Evolutionary conservation across 148 eudicot genomes (phyloP).

Genomic region (Spergularia bocconei): DNA sequence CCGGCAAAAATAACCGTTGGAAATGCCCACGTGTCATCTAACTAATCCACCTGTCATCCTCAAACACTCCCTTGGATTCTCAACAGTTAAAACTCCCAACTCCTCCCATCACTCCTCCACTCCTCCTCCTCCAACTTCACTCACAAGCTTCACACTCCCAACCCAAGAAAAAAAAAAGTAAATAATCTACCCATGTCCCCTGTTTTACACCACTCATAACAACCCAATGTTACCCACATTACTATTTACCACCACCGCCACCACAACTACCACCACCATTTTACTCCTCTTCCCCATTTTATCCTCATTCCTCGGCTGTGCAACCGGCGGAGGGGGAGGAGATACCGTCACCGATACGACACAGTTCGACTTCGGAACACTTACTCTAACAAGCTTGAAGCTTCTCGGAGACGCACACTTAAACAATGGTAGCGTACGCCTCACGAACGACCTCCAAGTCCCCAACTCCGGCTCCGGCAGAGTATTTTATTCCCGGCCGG

Average conservation of each 20-base stretch:
- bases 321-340: too few species aligned
- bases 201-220: neutral
- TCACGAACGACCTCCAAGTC: slow-evolving; percentile 67
- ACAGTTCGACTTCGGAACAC: slow-evolving; percentile 64
- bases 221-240: slow-evolving; percentile 13
- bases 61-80: slow-evolving; percentile 29
- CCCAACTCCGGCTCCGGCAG: slow-evolving; percentile 79
- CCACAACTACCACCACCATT: neutral
- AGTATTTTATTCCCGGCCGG: slow-evolving; percentile 51
- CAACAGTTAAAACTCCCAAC: slow-evolving; percentile 15
- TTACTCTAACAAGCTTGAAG: slow-evolving; percentile 56
- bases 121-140: neutral
- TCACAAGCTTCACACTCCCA: neutral
- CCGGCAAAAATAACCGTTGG: slow-evolving; percentile 41
- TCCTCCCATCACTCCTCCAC: neutral
- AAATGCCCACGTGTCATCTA: slow-evolving; percentile 36
- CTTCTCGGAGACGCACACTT: slow-evolving; percentile 84
- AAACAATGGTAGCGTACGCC: slow-evolving; percentile 52
- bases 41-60: slow-evolving; percentile 28
- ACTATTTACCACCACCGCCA: neutral
- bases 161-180: neutral
- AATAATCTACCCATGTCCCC: neutral
- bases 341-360: slow-evolving; percentile 21
- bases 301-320: slow-evolving; percentile 4
- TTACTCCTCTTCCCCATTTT: neutral